Evolutionary conservation across 2,329 filamentous ascomycete species (phyloP).

Genomic region (Fusarium sacchari): DNA sequence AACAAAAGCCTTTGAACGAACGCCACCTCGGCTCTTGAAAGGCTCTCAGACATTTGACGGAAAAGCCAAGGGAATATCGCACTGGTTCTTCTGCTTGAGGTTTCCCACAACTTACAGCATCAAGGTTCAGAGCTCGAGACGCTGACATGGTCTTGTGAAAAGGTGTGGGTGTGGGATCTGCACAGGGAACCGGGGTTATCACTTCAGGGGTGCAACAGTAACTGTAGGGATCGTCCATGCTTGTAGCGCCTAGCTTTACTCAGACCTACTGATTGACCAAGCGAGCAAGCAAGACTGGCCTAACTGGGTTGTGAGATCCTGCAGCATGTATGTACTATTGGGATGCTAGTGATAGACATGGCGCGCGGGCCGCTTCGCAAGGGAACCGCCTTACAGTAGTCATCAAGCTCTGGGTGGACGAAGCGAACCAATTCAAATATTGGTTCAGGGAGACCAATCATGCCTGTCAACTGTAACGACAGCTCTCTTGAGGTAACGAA

Average conservation of each 20-base stretch:
- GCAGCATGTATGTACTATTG: constrained; percentile 29
- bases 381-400: constrained; percentile 23
- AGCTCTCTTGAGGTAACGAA: constrained; percentile 17
- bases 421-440: constrained; percentile 4
- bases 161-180: constrained; percentile 42
- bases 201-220: constrained; percentile 36
- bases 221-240: constrained; percentile 39
- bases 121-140: background rate
- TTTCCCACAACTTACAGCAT: constrained; percentile 9
- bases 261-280: constrained; percentile 23
- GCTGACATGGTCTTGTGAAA: constrained; percentile 7
- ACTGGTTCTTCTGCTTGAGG: constrained; percentile 34
- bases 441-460: constrained; percentile 12
- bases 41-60: constrained; percentile 25
- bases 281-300: constrained; percentile 16
- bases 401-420: constrained; percentile 28
- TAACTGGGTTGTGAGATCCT: constrained; percentile 27
- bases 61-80: constrained; percentile 29
- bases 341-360: constrained; percentile 30
- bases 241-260: constrained; percentile 30
- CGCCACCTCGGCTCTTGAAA: constrained; percentile 46
- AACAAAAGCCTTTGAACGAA: constrained; percentile 38
- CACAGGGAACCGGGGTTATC: constrained; percentile 41
- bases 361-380: constrained; percentile 39
- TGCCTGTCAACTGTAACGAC: background rate